A percentile compares a stretch with the other conserved stretches of the same genome.
phyloP scores from a whole-genome alignment of 176 grass and related monocot species.

The Paspalum vaginatum region DNA sequence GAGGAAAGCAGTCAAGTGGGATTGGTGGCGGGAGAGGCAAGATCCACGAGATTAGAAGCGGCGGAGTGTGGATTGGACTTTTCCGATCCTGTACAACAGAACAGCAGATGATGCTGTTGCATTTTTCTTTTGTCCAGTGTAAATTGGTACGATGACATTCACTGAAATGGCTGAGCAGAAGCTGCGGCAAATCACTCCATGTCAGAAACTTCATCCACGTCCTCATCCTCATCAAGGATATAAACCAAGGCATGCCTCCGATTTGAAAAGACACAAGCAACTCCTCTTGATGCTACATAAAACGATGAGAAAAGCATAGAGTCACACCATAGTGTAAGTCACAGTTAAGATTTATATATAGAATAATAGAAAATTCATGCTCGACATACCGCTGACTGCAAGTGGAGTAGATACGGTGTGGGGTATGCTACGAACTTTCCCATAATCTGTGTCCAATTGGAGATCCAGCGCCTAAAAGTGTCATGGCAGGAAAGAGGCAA shows the following conservation, averaged over 20 bases:
- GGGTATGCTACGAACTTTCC: slow-evolving; percentile 80
- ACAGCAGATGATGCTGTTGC: neutral
- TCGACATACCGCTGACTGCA: slow-evolving; percentile 86
- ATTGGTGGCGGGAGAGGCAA: no score
- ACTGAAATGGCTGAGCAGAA: slow-evolving; percentile 2
- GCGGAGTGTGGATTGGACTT: no score
- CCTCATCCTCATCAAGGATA: slow-evolving; percentile 94
- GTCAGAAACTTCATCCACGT: slow-evolving; percentile 71
- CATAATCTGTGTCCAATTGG: slow-evolving; percentile 60
- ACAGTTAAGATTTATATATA: slow-evolving; percentile 14
- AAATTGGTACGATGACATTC: neutral
- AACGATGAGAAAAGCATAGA: slow-evolving; percentile 8
- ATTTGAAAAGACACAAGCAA: slow-evolving; percentile 81
- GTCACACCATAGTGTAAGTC: slow-evolving; percentile 20
- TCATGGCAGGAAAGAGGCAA: slow-evolving; percentile 24
- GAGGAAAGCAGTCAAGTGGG: no score
- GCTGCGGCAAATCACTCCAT: slow-evolving; percentile 56
- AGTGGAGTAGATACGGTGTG: slow-evolving; percentile 63
- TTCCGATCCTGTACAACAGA: neutral
- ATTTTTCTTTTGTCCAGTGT: neutral
- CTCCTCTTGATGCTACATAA: slow-evolving; percentile 81
- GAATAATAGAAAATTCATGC: slow-evolving; percentile 43
- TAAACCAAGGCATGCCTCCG: slow-evolving; percentile 79
- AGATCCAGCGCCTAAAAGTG: slow-evolving; percentile 37
- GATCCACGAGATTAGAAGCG: no score